Evolutionary conservation across 306 rosid genomes (phyloP), one percentile per base, ranked within the genome.

Genomic region (Cicer yamashitae): DNA sequence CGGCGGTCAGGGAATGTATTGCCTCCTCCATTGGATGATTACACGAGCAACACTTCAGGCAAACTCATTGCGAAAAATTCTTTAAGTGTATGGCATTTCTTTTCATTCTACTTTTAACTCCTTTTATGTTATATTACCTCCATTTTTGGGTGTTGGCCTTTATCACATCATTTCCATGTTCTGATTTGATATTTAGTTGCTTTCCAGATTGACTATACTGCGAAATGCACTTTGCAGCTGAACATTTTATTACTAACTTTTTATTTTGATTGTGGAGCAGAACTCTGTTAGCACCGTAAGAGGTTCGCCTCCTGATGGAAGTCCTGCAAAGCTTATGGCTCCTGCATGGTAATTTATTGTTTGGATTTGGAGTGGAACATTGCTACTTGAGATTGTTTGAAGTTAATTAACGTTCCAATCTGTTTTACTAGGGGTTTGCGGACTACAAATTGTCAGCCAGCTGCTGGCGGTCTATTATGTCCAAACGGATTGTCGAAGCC

Each of bases 1-100:
- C 82, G 80, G 25, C 90, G 89, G n/a, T 84, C 93, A 11, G 98
- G 98, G 77, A 86, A 57, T 88, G 71, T 76, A 53, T 85, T 94
- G 84, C 98, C 97, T n/a, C 88, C 91, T 1, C 96, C 98, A 10
- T 13, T 85, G 56, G 98, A 94, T 73, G 97, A 91, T 81, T 87
- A 73, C 59, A 59, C 62, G 6, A 79, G 66, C 69, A 79, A 46
- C 77, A 84, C 91, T 17, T 58, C 89, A 7, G 96, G 80, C 59
- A 87, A 89, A 59, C 90, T 90, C 18, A 84, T 83, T 75, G 80
- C 77, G 4, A 86, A 85, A 79, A 90, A 82, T 76, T 52, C 79
- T 72, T 66, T 94, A 2, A 89, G 38, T 88, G 98, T 94, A 94
- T 79, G 97, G 30, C n/a, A 15, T 74, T 64, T 65, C 20, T 76